Evolutionary conservation across 148 eudicot genomes (phyloP).

Genomic region (Fagopyrum homotropicum): DNA sequence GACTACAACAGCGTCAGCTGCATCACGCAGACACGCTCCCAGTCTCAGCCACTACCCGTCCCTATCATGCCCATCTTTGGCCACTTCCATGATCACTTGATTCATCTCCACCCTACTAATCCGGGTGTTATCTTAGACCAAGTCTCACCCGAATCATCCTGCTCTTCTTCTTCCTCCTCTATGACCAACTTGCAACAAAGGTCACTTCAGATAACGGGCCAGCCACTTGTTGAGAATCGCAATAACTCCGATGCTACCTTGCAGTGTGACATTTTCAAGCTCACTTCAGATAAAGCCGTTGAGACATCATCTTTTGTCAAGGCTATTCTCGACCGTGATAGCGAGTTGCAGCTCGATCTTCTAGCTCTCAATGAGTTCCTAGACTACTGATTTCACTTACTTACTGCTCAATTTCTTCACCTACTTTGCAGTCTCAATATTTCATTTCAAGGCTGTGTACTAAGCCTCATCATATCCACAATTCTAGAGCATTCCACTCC

Average conservation of each 20-base stretch:
- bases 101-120: not conserved
- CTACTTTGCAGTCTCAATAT: not conserved
- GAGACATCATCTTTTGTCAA: slow-evolving; percentile 7
- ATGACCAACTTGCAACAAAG: slow-evolving; percentile 17
- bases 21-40: slow-evolving; percentile 22
- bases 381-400: slow-evolving; percentile 4
- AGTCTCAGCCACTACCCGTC: slow-evolving; percentile 12
- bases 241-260: slow-evolving; percentile 5
- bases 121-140: slow-evolving; percentile 19
- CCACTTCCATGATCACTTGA: slow-evolving; percentile 17
- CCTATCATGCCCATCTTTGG: slow-evolving; percentile 13
- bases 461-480: too few species aligned
- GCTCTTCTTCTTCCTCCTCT: slow-evolving; percentile 34
- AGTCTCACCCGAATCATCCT: slow-evolving; percentile 38
- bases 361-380: slow-evolving; percentile 8
- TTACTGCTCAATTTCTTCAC: not conserved
- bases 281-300: not conserved
- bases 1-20: slow-evolving; percentile 59
- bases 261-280: not conserved
- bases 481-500: too few species aligned
- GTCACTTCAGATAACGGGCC: slow-evolving; percentile 20
- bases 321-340: not conserved
- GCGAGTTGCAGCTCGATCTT: slow-evolving; percentile 13
- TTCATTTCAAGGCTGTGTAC: too few species aligned
- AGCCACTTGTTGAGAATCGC: slow-evolving; percentile 19